Evolutionary conservation across 306 rosid species (phyloP), one percentile per base, ranked within the genome.

Genomic region (Neltuma alba): DNA sequence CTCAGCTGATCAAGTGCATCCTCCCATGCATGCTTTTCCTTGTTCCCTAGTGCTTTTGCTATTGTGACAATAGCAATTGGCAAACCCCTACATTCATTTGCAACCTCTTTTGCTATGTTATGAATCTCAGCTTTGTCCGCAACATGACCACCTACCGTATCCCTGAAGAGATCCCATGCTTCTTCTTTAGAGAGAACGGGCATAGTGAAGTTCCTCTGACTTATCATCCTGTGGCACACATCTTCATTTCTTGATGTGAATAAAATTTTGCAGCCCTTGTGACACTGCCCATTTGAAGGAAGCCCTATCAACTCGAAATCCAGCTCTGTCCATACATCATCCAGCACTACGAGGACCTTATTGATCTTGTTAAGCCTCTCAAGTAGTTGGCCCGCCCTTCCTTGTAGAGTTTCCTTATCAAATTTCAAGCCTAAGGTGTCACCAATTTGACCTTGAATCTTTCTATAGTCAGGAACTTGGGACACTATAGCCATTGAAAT

Each of bases 11-110:
- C 45, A 5, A 79, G 40, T 6, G 86, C 86, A 72, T 40, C 62
- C 9, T 2, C 42, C 87, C 90, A 87, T 3, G 4, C 10, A 42
- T 4, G 5, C 27, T 78, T 70, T 1, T 34, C 48, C 12, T 42
- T 30, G 6, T 70, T 12, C 54, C 60, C 45, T 5, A 82, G 31
- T 1, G 86, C 84, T 28, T 21, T 78, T 36, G 67, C 88, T 31
- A 86, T 55, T 0, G 83, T 82, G n/a, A 62, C 78, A 50, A 89
- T 74, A 0, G 89, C 81, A 76, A 83, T n/a, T 1, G 91, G 91
- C 72, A 88, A 69, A 9, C 79, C 82, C 16, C 75, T 84, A 54
- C 91, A 88, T 65, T 77, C 80, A 2, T 64, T 8, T 7, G 84
- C 78, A 36, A 88, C 76, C 27, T 86, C 45, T 5, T 2, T 14